Percentiles rank a stretch among this genome's conserved stretches.
These are phyloP conservation scores for Tulasnella sp. DNA, from an alignment of 768 basidiomycete genomes.

Conservation along the genomic window DNA sequence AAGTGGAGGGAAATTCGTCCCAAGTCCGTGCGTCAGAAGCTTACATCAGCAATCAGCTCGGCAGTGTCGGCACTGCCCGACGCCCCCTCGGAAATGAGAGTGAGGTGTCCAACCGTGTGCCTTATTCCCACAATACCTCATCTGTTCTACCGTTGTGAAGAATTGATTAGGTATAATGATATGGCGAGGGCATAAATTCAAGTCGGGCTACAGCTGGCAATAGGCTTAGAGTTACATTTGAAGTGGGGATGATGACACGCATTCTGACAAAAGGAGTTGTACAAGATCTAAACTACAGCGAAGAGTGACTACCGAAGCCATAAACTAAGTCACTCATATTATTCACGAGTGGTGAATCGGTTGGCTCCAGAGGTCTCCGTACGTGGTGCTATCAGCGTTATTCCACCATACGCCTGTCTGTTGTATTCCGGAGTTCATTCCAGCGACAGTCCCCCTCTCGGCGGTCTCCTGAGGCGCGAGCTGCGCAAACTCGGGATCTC, in stretches of 20 bases:
- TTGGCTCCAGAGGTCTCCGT: background rate
- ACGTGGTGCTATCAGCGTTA: background rate
- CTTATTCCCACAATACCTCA: no score
- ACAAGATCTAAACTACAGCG: background rate
- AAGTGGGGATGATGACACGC: no score
- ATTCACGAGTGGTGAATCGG: background rate
- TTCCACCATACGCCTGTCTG: background rate
- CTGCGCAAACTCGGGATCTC: background rate
- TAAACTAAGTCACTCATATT: background rate
- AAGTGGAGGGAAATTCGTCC: background rate
- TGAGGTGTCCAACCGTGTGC: no score
- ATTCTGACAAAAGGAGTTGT: background rate
- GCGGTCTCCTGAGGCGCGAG: background rate
- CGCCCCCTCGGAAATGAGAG: no score
- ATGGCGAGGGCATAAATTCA: no score
- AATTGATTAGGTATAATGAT: no score
- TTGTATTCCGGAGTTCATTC: background rate
- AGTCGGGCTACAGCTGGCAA: no score
- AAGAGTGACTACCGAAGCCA: background rate
- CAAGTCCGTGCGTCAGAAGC: background rate
- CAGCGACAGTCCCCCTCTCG: background rate
- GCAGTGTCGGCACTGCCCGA: no score
- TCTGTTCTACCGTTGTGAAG: no score
- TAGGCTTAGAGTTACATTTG: no score
- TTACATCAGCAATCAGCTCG: conserved; percentile 4